phyloP scores from a whole-genome alignment of 1,284 basidiomycete genomes.

The Rhodotorula sp. region DNA sequence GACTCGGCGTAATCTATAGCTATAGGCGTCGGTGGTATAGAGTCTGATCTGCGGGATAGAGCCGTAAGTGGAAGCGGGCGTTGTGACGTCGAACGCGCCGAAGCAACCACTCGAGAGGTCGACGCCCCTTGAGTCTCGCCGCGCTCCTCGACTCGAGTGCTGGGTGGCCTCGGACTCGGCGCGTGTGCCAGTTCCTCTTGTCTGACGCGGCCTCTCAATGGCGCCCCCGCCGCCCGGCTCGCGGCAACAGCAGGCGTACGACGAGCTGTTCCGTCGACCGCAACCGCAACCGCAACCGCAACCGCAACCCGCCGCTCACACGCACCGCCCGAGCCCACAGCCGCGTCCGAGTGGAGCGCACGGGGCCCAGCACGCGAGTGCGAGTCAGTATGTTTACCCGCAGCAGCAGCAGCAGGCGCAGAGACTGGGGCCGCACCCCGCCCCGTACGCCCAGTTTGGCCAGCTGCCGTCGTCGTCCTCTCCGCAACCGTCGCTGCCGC shows the following conservation, averaged over 20 bases:
- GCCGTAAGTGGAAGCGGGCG: too few relatives aligned
- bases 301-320: constrained; percentile 10
- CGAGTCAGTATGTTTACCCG: constrained; percentile 31
- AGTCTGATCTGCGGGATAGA: too few relatives aligned
- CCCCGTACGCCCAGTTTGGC: constrained; percentile 6
- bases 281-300: background rate
- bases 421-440: constrained; percentile 29
- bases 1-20: too few relatives aligned
- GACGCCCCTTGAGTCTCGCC: too few relatives aligned
- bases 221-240: constrained; percentile 7
- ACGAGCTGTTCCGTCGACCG: constrained; percentile 73
- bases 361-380: constrained; percentile 42
- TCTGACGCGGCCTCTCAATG: background rate
- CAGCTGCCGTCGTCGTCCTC: background rate
- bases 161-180: too few relatives aligned
- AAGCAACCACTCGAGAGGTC: too few relatives aligned
- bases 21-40: too few relatives aligned
- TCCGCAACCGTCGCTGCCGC: constrained; percentile 24
- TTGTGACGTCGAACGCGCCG: too few relatives aligned
- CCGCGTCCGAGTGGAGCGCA: constrained; percentile 44
- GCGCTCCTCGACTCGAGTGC: too few relatives aligned
- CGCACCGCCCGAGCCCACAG: constrained; percentile 25
- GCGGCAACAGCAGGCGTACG: constrained; percentile 58
- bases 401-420: constrained; percentile 45
- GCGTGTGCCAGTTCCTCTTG: background rate